A percentile compares a stretch with the other conserved stretches of the same genome.
phyloP scores from a whole-genome alignment of 108 stramenopile species.

The Hondaea fermentalgiana region DNA sequence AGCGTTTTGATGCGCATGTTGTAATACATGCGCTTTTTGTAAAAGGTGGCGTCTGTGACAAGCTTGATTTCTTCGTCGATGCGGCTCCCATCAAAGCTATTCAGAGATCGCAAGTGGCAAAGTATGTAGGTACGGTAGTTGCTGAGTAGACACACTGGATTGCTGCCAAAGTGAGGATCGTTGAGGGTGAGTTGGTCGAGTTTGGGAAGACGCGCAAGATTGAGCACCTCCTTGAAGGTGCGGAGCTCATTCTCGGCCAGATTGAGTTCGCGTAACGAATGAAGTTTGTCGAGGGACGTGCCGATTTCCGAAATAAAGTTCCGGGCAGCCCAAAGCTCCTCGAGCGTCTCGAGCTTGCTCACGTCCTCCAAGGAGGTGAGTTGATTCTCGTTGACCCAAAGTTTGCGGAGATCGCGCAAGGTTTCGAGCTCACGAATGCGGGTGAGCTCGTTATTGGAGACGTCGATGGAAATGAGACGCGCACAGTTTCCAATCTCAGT shows the following conservation, averaged over 20 bases:
- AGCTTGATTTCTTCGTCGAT: constrained; percentile 34
- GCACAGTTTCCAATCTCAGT: neutral
- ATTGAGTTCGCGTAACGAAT: constrained; percentile 26
- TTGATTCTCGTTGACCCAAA: constrained; percentile 41
- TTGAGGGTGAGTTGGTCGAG: constrained; percentile 6
- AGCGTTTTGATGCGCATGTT: constrained; percentile 47
- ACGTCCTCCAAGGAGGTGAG: constrained; percentile 18
- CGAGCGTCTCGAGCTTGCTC: neutral
- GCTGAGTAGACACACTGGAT: constrained; percentile 44
- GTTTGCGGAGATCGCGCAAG: constrained; percentile 16
- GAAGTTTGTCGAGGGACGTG: neutral
- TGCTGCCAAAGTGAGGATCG: constrained; percentile 44
- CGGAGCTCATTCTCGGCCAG: constrained; percentile 39
- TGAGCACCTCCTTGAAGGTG: constrained; percentile 40
- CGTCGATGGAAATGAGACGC: neutral
- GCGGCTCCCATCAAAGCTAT: constrained; percentile 22
- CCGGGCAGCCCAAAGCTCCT: constrained; percentile 31
- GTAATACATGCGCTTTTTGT: constrained; percentile 53
- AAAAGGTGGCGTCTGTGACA: constrained; percentile 35
- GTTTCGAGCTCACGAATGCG: constrained; percentile 7
- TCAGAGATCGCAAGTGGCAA: constrained; percentile 33
- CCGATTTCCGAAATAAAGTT: constrained; percentile 22
- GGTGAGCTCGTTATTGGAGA: constrained; percentile 21
- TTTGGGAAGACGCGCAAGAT: constrained; percentile 25
- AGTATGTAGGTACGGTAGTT: constrained; percentile 47